phyloP scores from a whole-genome alignment of 2,329 filamentous ascomycete genomes.

The Paecilomyces sp. region DNA sequence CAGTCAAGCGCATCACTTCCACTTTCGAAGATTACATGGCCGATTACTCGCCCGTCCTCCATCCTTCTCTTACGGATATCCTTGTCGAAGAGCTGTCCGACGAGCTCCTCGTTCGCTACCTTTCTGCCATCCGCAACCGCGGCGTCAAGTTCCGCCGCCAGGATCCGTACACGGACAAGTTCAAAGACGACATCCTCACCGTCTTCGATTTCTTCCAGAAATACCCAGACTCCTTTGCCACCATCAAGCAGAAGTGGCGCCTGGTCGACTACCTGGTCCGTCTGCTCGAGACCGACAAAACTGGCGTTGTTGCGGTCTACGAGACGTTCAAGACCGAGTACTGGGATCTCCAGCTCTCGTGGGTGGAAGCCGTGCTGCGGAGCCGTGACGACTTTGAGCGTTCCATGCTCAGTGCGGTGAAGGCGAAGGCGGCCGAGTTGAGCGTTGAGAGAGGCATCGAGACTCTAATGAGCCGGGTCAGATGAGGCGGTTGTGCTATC shows the following conservation, averaged over 20 bases:
- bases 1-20: constrained; percentile 87
- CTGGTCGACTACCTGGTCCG: constrained; percentile 78
- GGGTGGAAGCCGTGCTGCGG: constrained; percentile 88
- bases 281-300: constrained; percentile 68
- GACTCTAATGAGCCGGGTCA: constrained; percentile 92
- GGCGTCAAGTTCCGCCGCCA: constrained; percentile 77
- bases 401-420: constrained; percentile 79
- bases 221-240: constrained; percentile 61
- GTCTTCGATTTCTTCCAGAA: constrained; percentile 83
- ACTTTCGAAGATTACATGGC: constrained; percentile 92
- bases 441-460: constrained; percentile 73
- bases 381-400: constrained; percentile 90
- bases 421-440: constrained; percentile 79
- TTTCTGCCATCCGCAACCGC: constrained; percentile 79
- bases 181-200: constrained; percentile 85
- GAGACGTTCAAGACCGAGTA: constrained; percentile 76
- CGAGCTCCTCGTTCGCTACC: constrained; percentile 79
- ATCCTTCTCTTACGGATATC: constrained; percentile 82
- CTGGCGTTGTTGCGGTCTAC: constrained; percentile 68
- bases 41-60: constrained; percentile 78
- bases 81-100: constrained; percentile 90
- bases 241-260: constrained; percentile 87
- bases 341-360: constrained; percentile 90
- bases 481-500: constrained; percentile 54
- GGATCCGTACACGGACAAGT: constrained; percentile 86